Base-by-base conservation (phyloP, 257 asterid genomes). In the Nicotiana attenuata region DNA sequence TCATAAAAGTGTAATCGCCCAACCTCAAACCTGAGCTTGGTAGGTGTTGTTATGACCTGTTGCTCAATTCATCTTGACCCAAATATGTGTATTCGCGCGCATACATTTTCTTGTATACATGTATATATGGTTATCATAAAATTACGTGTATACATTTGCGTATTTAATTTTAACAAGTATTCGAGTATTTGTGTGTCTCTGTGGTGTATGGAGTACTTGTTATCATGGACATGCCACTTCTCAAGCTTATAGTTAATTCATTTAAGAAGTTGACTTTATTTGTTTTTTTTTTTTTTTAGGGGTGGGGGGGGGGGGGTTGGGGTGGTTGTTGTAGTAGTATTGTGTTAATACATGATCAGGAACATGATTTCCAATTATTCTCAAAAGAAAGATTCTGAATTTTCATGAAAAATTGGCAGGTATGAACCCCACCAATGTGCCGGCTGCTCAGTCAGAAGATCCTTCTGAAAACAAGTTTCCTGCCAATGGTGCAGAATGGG, bases 401-500 rank as follows among this genome's bases (percentile, higher is more conserved):
- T 69, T 81, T 20, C 65, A 11, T 83, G 16, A 65, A 13, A 77
- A 29, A 65, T 83, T 85, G 20, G 29, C 86, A 91, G 97, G 77
- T 67, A 65, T 82, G 35, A 29, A 81, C 28, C 76, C 82, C 19
- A 17, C 82, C 41, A 73, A 5, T 73, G 41, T 3, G 15, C 63
- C 1, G 16, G 41, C 41, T 24, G 22, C 79, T 73, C 63, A 24
- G 61, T 73, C 15, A 4, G 79, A 47, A 73, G 41, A 73, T 78
- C 86, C 87, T 85, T 82, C 55, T 61, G 90, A 88, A 59, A 80
- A 77, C 52, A 88, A 87, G 78, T 69, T 87, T 80, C 94, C 93
- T 29, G 84, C 22, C 52, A 86, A 87, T 84, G 98, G 99, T 82
- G 89, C 88, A 3, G 92, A 88, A 68, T 93, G 98, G 98, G 97